Evolutionary conservation across 208 protist species (phyloP).

Genomic region (Herpetomonas samuelpessoai): DNA sequence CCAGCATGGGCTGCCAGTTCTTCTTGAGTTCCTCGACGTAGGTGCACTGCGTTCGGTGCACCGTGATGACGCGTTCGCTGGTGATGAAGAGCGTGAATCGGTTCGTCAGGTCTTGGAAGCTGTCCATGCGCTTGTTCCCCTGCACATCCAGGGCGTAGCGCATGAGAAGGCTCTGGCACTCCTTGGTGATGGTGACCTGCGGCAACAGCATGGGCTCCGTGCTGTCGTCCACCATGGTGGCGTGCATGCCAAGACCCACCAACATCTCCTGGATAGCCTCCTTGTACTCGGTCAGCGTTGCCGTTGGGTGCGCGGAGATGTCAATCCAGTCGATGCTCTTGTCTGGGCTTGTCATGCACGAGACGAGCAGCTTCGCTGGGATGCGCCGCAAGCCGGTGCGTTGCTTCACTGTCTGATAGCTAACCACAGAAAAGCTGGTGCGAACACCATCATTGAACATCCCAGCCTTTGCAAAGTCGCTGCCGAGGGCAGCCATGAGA

Average conservation of each 20-base stretch:
- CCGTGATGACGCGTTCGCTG: conserved; percentile 43
- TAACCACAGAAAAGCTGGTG: conserved; percentile 59
- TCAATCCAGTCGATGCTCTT: conserved; percentile 56
- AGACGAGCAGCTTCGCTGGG: conserved; percentile 59
- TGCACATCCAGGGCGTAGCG: conserved; percentile 59
- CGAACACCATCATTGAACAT: conserved; percentile 45
- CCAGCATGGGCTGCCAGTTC: conserved; percentile 32
- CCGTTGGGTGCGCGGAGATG: conserved; percentile 63
- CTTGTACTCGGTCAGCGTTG: conserved; percentile 57
- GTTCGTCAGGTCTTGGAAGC: conserved; percentile 74
- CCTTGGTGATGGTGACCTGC: conserved; percentile 55
- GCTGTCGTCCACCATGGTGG: conserved; percentile 49
- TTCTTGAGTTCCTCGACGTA: conserved; percentile 66
- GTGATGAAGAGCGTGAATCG: conserved; percentile 65
- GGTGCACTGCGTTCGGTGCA: conserved; percentile 63
- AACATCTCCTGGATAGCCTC: conserved; percentile 50
- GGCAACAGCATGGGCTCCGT: conserved; percentile 66
- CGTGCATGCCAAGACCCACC: conserved; percentile 45
- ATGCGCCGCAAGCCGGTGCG: conserved; percentile 50
- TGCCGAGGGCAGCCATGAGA: conserved; percentile 45
- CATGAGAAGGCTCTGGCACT: conserved; percentile 54
- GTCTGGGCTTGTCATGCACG: conserved; percentile 33
- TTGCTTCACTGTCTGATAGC: conserved; percentile 54
- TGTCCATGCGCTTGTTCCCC: conserved; percentile 38
- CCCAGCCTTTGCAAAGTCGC: conserved; percentile 44